Conservation (phyloP, 108 stramenopile genomes). For the Seminavis robusta region DNA sequence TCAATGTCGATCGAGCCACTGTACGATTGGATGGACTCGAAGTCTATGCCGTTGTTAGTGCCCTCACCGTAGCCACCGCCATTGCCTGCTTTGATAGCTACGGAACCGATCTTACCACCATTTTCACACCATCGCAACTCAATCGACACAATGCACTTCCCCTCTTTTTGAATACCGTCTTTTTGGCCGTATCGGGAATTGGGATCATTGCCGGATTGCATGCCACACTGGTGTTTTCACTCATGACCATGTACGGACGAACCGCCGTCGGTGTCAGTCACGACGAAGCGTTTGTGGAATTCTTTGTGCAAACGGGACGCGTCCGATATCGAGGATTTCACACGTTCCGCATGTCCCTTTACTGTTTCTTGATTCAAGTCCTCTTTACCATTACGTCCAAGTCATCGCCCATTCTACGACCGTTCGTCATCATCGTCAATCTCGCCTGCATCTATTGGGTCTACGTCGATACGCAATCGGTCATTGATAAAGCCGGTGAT, state of each 20-base stretch:
- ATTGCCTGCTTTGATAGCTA: constrained; percentile 13
- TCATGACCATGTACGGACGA: constrained; percentile 23
- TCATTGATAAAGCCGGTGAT: too few relatives aligned
- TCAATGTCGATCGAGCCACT: constrained; percentile 12
- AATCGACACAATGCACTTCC: neutral
- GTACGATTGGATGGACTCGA: constrained; percentile 18
- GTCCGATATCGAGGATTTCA: constrained; percentile 10
- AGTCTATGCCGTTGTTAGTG: too few relatives aligned
- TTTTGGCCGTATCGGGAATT: neutral
- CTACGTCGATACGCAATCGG: too few relatives aligned
- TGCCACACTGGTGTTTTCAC: constrained; percentile 18
- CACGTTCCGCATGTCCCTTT: constrained; percentile 5
- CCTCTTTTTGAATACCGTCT: neutral
- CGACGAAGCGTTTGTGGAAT: constrained; percentile 11
- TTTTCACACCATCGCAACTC: too few relatives aligned
- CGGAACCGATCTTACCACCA: too few relatives aligned
- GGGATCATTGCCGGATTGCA: constrained; percentile 17
- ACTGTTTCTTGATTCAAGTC: constrained; percentile 12
- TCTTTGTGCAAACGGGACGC: too few relatives aligned
- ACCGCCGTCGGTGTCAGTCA: constrained; percentile 16
- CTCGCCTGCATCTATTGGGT: too few relatives aligned
- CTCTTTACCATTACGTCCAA: constrained; percentile 4
- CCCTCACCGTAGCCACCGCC: constrained; percentile 10
- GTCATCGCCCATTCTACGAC: too few relatives aligned
- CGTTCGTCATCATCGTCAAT: too few relatives aligned